A percentile compares a stretch with the other conserved stretches of the same genome.
Evolutionary conservation across 163 green algal species (phyloP).

Genomic region (Scenedesmus sp.): DNA sequence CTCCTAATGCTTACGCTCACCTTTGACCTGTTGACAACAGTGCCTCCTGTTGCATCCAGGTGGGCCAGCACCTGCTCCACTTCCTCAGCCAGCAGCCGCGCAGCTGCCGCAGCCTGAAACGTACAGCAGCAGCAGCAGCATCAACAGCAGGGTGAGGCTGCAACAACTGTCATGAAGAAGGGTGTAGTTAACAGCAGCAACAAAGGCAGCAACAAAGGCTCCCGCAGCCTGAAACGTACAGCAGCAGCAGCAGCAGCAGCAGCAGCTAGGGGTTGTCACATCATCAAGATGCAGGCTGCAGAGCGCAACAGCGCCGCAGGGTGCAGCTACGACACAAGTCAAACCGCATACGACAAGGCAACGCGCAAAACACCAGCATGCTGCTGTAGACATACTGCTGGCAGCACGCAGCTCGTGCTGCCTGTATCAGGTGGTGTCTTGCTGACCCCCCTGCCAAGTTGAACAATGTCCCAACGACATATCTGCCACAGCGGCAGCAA

Average conservation of each 20-base stretch:
- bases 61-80: constrained; percentile 16
- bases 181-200: too few species aligned
- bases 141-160: neutral
- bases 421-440: too few species aligned
- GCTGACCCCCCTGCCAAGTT: too few species aligned
- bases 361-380: too few species aligned
- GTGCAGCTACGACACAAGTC: too few species aligned
- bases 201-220: too few species aligned
- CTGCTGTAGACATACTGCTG: too few species aligned
- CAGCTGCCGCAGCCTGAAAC: constrained; percentile 5
- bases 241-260: neutral
- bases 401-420: too few species aligned
- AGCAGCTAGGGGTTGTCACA: neutral
- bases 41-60: neutral
- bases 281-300: neutral
- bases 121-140: neutral
- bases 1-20: neutral
- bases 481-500: neutral
- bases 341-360: too few species aligned
- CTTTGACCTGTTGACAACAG: neutral
- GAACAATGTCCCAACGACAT: too few species aligned
- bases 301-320: too few species aligned
- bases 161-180: neutral
- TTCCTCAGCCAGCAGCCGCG: neutral
- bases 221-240: too few species aligned